Evolutionary conservation across 768 basidiomycete genomes (phyloP).

Genomic region (Trametes maxima): DNA sequence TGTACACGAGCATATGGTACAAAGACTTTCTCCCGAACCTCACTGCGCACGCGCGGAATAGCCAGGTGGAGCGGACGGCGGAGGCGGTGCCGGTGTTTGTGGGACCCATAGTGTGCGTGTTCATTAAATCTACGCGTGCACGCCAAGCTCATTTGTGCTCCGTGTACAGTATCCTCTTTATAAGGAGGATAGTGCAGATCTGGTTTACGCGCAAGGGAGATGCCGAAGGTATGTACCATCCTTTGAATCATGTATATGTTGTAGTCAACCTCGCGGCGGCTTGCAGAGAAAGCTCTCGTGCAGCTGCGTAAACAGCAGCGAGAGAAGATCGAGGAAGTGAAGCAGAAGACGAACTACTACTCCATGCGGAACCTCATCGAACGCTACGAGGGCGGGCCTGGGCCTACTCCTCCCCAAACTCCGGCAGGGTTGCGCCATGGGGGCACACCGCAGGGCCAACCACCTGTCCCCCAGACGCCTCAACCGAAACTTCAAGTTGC

Average conservation of each 20-base stretch:
- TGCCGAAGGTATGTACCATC: constrained; percentile 64
- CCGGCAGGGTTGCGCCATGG: constrained; percentile 44
- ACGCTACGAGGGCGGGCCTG: constrained; percentile 73
- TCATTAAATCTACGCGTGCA: not conserved
- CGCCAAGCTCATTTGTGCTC: not conserved
- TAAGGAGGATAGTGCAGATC: constrained; percentile 77
- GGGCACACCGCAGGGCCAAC: constrained; percentile 29
- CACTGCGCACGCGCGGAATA: constrained; percentile 30
- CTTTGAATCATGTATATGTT: not conserved
- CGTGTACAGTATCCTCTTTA: constrained; percentile 62
- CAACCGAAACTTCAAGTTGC: constrained; percentile 29
- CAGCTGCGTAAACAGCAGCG: constrained; percentile 76
- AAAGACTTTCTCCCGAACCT: constrained; percentile 52
- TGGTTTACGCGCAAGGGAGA: constrained; percentile 84
- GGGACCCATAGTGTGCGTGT: constrained; percentile 78
- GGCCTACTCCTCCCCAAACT: constrained; percentile 34
- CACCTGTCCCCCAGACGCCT: constrained; percentile 34
- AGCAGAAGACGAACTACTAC: constrained; percentile 97
- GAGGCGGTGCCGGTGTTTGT: constrained; percentile 62
- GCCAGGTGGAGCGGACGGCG: constrained; percentile 44
- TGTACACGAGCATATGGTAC: constrained; percentile 78
- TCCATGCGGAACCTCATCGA: constrained; percentile 88
- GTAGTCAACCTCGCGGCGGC: not conserved
- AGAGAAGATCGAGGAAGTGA: constrained; percentile 90
- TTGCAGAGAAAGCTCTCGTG: constrained; percentile 77